These are phyloP conservation scores for Mortierella sp. DNA, from an alignment of 371 early-diverging fungal genomes.

Conservation along the genomic window DNA sequence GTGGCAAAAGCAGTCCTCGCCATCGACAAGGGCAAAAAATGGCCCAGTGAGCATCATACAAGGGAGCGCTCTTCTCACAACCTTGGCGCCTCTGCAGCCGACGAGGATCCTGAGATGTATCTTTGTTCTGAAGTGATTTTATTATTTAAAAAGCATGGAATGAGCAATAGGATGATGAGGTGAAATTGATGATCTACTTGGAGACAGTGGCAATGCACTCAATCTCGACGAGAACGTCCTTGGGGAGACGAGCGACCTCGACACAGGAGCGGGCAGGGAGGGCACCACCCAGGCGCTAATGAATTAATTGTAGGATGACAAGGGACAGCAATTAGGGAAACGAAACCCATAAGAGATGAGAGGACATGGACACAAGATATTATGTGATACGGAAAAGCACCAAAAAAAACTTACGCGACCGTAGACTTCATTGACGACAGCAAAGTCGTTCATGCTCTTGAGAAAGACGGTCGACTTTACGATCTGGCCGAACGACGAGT, in stretches of 20 bases:
- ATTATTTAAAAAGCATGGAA: neutral
- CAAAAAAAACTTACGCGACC: slow-evolving; percentile 61
- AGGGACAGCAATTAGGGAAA: neutral
- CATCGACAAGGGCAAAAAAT: neutral
- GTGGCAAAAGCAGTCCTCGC: neutral
- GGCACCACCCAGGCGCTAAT: slow-evolving; percentile 48
- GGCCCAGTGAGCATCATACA: no score
- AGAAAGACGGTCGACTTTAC: slow-evolving; percentile 96
- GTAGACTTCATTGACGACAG: slow-evolving; percentile 89
- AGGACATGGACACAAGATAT: neutral
- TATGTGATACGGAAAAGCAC: neutral
- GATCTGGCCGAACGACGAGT: slow-evolving; percentile 82
- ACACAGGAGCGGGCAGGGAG: slow-evolving; percentile 92
- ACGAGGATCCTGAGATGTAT: neutral
- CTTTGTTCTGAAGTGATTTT: neutral
- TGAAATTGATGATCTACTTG: slow-evolving; percentile 8
- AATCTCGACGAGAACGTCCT: slow-evolving; percentile 93
- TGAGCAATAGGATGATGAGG: neutral
- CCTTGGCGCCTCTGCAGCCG: no score
- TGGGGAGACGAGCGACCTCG: slow-evolving; percentile 93
- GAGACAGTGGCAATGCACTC: slow-evolving; percentile 84
- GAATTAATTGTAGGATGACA: no score
- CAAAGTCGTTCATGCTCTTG: slow-evolving; percentile 91
- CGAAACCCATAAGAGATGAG: neutral
- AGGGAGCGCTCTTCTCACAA: no score